Conservation (phyloP, 441 rosid genomes). For the Bocquillonia castaneifolia region DNA sequence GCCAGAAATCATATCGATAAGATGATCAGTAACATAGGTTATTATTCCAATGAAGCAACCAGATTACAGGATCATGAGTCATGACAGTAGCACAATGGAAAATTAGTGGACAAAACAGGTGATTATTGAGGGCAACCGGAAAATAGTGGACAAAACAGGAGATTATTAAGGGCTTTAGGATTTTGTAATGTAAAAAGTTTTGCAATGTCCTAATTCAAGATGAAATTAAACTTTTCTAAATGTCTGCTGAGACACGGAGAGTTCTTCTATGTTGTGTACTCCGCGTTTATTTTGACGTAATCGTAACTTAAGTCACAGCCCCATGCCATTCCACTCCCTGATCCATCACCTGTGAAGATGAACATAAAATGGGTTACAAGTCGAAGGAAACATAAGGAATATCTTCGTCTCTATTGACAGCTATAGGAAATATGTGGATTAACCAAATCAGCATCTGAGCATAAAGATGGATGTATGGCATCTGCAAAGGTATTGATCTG, state of each 20-base stretch:
- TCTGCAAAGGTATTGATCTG: neutral
- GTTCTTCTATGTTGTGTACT: conserved; percentile 13
- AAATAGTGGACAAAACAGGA: neutral
- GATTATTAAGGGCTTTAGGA: too few relatives aligned
- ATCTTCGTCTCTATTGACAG: too few relatives aligned
- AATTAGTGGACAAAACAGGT: too few relatives aligned
- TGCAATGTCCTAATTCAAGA: neutral
- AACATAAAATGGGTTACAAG: neutral
- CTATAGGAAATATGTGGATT: too few relatives aligned
- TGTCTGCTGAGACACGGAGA: neutral
- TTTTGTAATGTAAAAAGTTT: neutral
- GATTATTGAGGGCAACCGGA: too few relatives aligned
- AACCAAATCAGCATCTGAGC: too few relatives aligned
- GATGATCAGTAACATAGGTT: too few relatives aligned
- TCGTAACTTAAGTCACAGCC: conserved; percentile 88
- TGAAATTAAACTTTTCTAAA: neutral
- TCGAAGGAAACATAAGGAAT: neutral
- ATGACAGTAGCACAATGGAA: too few relatives aligned
- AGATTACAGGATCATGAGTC: too few relatives aligned
- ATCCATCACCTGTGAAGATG: conserved; percentile 53
- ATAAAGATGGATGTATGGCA: neutral
- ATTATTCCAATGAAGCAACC: too few relatives aligned
- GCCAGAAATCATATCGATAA: too few relatives aligned
- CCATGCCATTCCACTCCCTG: conserved; percentile 65
- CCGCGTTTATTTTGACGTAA: conserved; percentile 54